Evolutionary conservation across 2,329 filamentous ascomycete genomes (phyloP).

Genomic region (Botrytis byssoidea): DNA sequence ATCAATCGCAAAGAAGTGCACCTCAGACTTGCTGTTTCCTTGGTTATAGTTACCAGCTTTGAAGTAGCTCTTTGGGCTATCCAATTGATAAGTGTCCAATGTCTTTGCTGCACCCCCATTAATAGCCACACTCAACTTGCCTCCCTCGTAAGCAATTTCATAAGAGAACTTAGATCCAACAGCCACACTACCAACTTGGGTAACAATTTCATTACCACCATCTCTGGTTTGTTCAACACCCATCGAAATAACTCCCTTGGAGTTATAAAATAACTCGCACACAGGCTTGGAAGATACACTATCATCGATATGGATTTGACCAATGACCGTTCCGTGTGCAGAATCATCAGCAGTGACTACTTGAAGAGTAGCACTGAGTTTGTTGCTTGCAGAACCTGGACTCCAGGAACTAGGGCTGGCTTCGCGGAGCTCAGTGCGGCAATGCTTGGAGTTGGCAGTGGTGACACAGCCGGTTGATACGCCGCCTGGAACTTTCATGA

Average conservation of each 20-base stretch:
- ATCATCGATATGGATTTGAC: slow-evolving; percentile 44
- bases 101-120: slow-evolving; percentile 35
- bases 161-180: slow-evolving; percentile 42
- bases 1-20: slow-evolving; percentile 23
- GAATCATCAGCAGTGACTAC: slow-evolving; percentile 40
- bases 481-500: slow-evolving; percentile 44
- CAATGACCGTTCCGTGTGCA: slow-evolving; percentile 42
- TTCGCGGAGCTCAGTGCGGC: slow-evolving; percentile 46
- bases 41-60: slow-evolving; percentile 44
- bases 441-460: slow-evolving; percentile 44
- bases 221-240: slow-evolving; percentile 43
- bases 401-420: slow-evolving; percentile 38
- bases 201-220: slow-evolving; percentile 39
- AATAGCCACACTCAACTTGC: slow-evolving; percentile 39
- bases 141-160: slow-evolving; percentile 41
- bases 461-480: slow-evolving; percentile 41
- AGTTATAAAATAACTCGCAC: slow-evolving; percentile 43
- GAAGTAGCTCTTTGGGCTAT: slow-evolving; percentile 41
- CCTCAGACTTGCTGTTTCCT: slow-evolving; percentile 25
- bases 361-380: slow-evolving; percentile 38
- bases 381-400: slow-evolving; percentile 39
- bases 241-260: slow-evolving; percentile 40
- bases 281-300: slow-evolving; percentile 43
- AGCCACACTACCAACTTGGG: slow-evolving; percentile 38
- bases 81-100: slow-evolving; percentile 36